Evolutionary conservation across 2,329 filamentous ascomycete species (phyloP), one percentile per base, ranked within the genome.

Genomic region (Penicillium sp.): DNA sequence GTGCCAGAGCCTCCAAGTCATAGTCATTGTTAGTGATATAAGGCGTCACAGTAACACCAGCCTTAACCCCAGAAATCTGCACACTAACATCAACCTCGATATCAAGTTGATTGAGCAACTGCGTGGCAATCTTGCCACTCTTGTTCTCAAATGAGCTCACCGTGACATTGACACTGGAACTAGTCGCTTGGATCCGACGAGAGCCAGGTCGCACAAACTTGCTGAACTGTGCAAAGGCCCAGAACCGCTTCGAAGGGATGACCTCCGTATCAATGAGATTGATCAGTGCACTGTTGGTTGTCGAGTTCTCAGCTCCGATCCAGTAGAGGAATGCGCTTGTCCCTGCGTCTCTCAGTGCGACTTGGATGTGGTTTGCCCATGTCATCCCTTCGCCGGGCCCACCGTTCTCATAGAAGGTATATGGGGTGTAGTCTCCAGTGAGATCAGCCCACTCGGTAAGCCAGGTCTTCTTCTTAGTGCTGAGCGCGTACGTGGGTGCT

Each of bases 341-440:
- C n/a, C 35, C 48, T 71, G 61, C 81, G 79, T 24, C 75, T 75
- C 62, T 77, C 77, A 6, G 80, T 73, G 14, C 85, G 70, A 21
- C 77, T 80, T 31, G 79, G 45, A 85, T 78, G 60, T 81, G 80
- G 62, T 80, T 80, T 1, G 82, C 83, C 82, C 82, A 85, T 2
- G 80, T 83, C 61, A 82, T 72, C 7, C 82, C 83, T 59, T 85
- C 48, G 13, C 48, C 48, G 1, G 21, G 21, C 5, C 33, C 48
- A 11, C 48, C 48, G 13, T 50, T 27, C 33, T 50, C 83, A 37
- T 78, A 78, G 0, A 73, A 68, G 10, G 75, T 73, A 70, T 75
- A 80, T 5, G 64, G 48, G 9, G 48, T 50, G 48, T 14, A 50
- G 16, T 26, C 69, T 11, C 75, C 75, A 52, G 79, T 76, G 33